Percentiles rank a stretch among this genome's conserved stretches.
Conservation (phyloP, 805 yeast species). For the Alloascoidea hylecoeti region DNA sequence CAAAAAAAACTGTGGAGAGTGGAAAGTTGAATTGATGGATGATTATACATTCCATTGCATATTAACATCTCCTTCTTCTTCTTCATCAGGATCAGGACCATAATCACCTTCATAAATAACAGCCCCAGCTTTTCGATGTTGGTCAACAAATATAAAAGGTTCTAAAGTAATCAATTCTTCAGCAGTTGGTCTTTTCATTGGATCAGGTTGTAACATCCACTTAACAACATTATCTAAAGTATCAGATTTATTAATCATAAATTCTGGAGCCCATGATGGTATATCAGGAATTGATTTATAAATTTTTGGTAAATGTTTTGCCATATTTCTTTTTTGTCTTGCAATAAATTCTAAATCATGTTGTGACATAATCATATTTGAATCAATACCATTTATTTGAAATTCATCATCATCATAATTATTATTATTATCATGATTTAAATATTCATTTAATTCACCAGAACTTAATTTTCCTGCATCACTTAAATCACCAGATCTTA, state of each 20-base stretch:
- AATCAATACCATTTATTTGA: background rate
- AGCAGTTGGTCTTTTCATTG: constrained; percentile 71
- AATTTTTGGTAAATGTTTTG: background rate
- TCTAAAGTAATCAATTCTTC: constrained; percentile 48
- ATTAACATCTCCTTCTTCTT: constrained; percentile 14
- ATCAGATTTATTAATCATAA: constrained; percentile 57
- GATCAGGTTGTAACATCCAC: constrained; percentile 84
- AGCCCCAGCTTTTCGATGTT: constrained; percentile 80
- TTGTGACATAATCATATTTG: too few relatives aligned
- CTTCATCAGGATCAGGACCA: constrained; percentile 58
- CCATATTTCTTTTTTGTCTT: background rate
- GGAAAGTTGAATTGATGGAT: too few relatives aligned
- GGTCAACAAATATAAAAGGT: constrained; percentile 69
- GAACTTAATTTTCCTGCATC: constrained; percentile 86
- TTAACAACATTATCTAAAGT: constrained; percentile 69
- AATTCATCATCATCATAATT: constrained; percentile 1
- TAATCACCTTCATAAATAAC: constrained; percentile 91
- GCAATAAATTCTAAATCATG: background rate
- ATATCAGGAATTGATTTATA: constrained; percentile 15
- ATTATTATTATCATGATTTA: constrained; percentile 5
- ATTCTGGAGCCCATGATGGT: constrained; percentile 84
- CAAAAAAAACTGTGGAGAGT: too few relatives aligned
- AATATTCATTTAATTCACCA: constrained; percentile 35
- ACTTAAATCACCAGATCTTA: constrained; percentile 86
- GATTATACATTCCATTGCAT: too few relatives aligned